Evolutionary conservation across 129 eudicot species (phyloP).

Genomic region (Silybum marianum): DNA sequence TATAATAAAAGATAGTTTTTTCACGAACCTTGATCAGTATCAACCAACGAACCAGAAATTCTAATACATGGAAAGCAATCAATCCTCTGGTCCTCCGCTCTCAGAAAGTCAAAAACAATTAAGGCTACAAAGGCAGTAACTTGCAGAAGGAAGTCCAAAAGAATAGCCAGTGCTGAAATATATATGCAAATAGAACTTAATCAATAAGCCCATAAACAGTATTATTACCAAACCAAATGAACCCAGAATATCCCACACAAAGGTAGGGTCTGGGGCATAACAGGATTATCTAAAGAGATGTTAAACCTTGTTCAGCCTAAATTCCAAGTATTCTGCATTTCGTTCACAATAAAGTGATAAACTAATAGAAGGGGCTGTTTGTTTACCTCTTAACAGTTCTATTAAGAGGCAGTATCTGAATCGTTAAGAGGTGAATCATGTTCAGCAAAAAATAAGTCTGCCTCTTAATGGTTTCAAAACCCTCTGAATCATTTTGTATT

Average conservation of each 20-base stretch:
- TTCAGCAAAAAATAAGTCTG: too few relatives aligned
- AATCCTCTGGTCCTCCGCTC: constrained; percentile 88
- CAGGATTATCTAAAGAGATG: neutral
- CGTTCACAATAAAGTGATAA: neutral
- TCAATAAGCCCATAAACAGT: constrained; percentile 2
- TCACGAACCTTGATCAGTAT: constrained; percentile 67
- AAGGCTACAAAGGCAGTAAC: constrained; percentile 98
- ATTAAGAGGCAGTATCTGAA: too few relatives aligned
- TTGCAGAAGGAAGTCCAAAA: constrained; percentile 97
- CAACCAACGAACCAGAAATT: constrained; percentile 49
- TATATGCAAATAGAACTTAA: constrained; percentile 13
- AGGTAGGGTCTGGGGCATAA: too few relatives aligned
- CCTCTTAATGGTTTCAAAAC: too few relatives aligned
- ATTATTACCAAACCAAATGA: neutral
- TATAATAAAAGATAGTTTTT: constrained; percentile 11
- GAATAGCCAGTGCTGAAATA: constrained; percentile 91
- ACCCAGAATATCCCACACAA: neutral
- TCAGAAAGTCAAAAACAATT: constrained; percentile 76
- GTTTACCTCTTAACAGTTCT: too few relatives aligned
- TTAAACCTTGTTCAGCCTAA: neutral
- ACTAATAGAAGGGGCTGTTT: neutral
- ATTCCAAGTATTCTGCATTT: neutral
- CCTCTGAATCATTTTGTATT: too few relatives aligned
- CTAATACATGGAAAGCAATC: constrained; percentile 95
- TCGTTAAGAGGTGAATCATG: too few relatives aligned